Base-by-base conservation (phyloP, 768 basidiomycete species). In the Tricholoma sp. region DNA sequence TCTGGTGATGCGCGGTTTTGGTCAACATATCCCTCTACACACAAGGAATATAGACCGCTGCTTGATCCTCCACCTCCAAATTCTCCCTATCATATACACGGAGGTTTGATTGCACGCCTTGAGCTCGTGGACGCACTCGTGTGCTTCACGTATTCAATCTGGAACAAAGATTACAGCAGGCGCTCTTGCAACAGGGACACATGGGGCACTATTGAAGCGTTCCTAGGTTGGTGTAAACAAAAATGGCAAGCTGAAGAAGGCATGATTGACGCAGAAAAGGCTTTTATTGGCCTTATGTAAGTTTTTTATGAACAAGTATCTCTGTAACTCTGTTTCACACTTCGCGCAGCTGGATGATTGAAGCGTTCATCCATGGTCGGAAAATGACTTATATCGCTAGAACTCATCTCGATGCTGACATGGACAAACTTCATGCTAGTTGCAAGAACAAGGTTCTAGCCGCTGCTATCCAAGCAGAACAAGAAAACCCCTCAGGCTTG, bases 251-350 rank as follows among this genome's bases (percentile, higher is more conserved):
- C 75, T 18, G 79, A 81, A 60, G 79, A 82, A 58, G 75, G 74
- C 34, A 76, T 74, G 55, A 76, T 74, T 55, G 80, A 81, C 61
- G 74, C 76, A 22, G 80, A 82, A 66, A 77, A 77, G 68, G 87
- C 88, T 39, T 85, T 92, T 55, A 70, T 88, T 63, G 90, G 90
- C 60, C 79, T 92, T 72, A 88, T 92, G 89, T 89, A 82, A 79
- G 89, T 65, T 59, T 43, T 27, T 61, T 59, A 57, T 51, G 31
- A 22, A 34, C 47, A 59, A 55, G 56, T 57, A 55, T 37, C 52
- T 39, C 59, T 49, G 55, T 63, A 60, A 62, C 66, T 66, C 46
- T 67, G 57, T 67, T 72, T 74, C 65, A 68, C 66, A 59, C 62
- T 58, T 55, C 61, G 56, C 63, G 63, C 75, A 91, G 89, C 66